Conservation (phyloP, 306 rosid genomes). For the Castanospermum australe region DNA sequence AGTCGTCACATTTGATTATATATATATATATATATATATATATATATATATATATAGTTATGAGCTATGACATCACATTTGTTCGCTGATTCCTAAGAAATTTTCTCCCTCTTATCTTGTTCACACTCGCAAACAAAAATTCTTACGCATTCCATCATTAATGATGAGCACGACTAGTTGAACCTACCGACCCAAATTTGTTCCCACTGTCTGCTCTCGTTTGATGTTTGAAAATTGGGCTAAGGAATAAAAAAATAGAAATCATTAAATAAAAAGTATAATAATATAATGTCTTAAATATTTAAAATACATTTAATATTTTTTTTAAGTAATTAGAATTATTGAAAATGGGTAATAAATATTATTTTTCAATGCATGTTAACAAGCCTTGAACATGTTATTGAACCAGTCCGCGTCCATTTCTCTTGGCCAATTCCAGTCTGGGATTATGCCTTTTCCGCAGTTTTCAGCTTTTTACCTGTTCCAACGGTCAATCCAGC, state of each 20-base stretch:
- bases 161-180: not conserved
- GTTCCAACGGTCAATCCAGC: constrained; percentile 11
- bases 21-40: too few species aligned
- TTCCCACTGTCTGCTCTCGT: not conserved
- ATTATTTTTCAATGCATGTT: too few species aligned
- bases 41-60: not conserved
- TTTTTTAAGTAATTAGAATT: too few species aligned
- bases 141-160: not conserved
- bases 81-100: not conserved
- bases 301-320: too few species aligned
- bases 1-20: not conserved
- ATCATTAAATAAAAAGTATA: too few species aligned
- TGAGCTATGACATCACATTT: not conserved
- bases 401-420: constrained; percentile 9
- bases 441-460: not conserved
- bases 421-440: constrained; percentile 14
- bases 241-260: too few species aligned
- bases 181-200: constrained; percentile 24
- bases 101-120: not conserved
- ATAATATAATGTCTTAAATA: too few species aligned
- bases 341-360: too few species aligned
- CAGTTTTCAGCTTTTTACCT: not conserved
- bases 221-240: too few species aligned
- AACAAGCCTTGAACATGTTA: constrained; percentile 12
- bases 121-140: not conserved